Evolutionary conservation across 257 asterid species (phyloP).

Genomic region (Solanum verrucosum): DNA sequence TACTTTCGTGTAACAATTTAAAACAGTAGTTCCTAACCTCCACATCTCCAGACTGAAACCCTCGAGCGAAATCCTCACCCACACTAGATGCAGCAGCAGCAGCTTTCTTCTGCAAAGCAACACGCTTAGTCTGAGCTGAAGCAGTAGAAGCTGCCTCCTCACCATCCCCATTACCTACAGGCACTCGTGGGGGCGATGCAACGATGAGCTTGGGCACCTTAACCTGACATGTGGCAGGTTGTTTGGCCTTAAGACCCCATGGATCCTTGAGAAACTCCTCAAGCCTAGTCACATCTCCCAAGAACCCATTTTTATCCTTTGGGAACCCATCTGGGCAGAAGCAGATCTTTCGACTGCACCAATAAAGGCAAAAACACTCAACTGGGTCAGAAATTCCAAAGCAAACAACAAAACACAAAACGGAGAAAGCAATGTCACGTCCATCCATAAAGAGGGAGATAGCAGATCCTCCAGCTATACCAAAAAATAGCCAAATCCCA

Average conservation of each 20-base stretch:
- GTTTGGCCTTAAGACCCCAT: slow-evolving; percentile 61
- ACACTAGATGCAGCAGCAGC: slow-evolving; percentile 70
- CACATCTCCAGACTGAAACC: slow-evolving; percentile 78
- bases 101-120: slow-evolving; percentile 82
- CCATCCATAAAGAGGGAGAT: not conserved
- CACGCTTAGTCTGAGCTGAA: slow-evolving; percentile 73
- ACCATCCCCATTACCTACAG: slow-evolving; percentile 17
- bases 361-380: slow-evolving; percentile 20
- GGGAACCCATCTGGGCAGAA: slow-evolving; percentile 74
- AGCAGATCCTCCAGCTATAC: not conserved
- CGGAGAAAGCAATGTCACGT: not conserved
- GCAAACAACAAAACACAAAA: not conserved
- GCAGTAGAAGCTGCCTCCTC: slow-evolving; percentile 47
- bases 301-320: slow-evolving; percentile 46
- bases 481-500: not conserved
- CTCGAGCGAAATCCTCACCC: slow-evolving; percentile 71
- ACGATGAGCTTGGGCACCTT: slow-evolving; percentile 72
- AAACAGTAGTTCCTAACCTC: slow-evolving; percentile 26
- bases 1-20: not conserved
- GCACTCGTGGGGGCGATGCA: slow-evolving; percentile 10
- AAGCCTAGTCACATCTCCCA: slow-evolving; percentile 57
- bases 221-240: slow-evolving; percentile 71
- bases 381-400: slow-evolving; percentile 1
- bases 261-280: slow-evolving; percentile 83
- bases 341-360: slow-evolving; percentile 80